Evolutionary conservation across 148 eudicot species (phyloP).

Genomic region (Nepenthes gracilis): DNA sequence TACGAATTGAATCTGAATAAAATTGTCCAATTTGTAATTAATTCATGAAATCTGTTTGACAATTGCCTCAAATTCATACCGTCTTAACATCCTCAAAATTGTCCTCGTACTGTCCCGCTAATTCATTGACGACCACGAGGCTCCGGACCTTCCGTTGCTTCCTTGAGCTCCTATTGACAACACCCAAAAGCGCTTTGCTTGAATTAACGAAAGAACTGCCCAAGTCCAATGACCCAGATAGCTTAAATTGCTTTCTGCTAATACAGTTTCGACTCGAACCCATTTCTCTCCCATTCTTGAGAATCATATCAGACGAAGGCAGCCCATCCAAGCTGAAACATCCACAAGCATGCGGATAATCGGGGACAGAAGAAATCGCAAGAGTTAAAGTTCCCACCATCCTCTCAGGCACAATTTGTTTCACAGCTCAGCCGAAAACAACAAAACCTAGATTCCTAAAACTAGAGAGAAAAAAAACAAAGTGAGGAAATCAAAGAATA

Average conservation of each 20-base stretch:
- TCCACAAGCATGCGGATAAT: slow-evolving; percentile 28
- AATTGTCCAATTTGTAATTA: not conserved
- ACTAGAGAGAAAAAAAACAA: too few relatives aligned
- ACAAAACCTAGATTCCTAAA: too few relatives aligned
- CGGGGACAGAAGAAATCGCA: slow-evolving; percentile 56
- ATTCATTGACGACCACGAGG: slow-evolving; percentile 39
- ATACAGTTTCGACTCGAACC: slow-evolving; percentile 12
- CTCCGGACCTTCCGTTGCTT: slow-evolving; percentile 37
- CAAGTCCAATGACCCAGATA: slow-evolving; percentile 18
- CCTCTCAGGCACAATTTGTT: not conserved
- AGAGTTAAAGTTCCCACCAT: slow-evolving; percentile 63
- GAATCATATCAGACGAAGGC: slow-evolving; percentile 30
- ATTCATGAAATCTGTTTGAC: not conserved
- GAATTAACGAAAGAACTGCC: slow-evolving; percentile 29
- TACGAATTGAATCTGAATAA: too few relatives aligned
- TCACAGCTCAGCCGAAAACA: too few relatives aligned
- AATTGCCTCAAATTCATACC: slow-evolving; percentile 28
- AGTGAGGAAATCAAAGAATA: too few relatives aligned
- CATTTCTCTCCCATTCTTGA: slow-evolving; percentile 21
- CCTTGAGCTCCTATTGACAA: slow-evolving; percentile 19
- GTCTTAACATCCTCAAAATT: slow-evolving; percentile 71
- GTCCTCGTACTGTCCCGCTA: slow-evolving; percentile 92
- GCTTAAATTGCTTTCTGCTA: slow-evolving; percentile 14
- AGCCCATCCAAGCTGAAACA: slow-evolving; percentile 55
- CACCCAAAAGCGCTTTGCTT: slow-evolving; percentile 9